A percentile compares a stretch with the other conserved stretches of the same genome.
phyloP scores from a whole-genome alignment of 2,329 filamentous ascomycete genomes.

The Sarocladium brachiariae region DNA sequence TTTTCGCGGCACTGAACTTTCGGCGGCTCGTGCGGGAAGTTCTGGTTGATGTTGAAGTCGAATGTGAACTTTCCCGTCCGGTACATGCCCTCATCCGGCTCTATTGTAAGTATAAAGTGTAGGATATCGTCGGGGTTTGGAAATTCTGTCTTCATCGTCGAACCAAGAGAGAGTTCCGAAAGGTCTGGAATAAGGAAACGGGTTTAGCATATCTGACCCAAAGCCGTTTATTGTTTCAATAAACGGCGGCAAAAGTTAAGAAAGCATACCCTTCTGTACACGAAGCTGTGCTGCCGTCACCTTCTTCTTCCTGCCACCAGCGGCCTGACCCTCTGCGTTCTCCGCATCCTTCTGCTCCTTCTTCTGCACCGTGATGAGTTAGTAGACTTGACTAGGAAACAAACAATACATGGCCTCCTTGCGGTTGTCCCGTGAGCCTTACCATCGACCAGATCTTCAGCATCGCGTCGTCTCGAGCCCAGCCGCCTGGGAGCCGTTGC shows the following conservation, averaged over 20 bases:
- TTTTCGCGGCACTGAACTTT: slow-evolving; percentile 97
- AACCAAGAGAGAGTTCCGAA: slow-evolving; percentile 70
- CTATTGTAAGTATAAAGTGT: slow-evolving; percentile 74
- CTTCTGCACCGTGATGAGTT: slow-evolving; percentile 50
- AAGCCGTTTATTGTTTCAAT: background rate
- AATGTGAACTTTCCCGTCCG: slow-evolving; percentile 83
- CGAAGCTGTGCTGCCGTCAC: slow-evolving; percentile 92
- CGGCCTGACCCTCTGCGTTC: slow-evolving; percentile 64
- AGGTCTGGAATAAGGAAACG: slow-evolving; percentile 50
- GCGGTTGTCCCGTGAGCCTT: too few relatives aligned
- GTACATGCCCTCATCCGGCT: slow-evolving; percentile 84
- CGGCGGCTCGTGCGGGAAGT: slow-evolving; percentile 94
- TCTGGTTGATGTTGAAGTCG: slow-evolving; percentile 85
- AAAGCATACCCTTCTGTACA: slow-evolving; percentile 76
- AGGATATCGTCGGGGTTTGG: slow-evolving; percentile 79
- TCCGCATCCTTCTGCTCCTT: slow-evolving; percentile 95
- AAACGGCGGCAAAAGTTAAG: background rate
- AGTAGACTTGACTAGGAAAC: background rate
- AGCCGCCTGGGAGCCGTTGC: slow-evolving; percentile 7
- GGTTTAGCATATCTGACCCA: background rate
- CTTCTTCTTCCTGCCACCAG: slow-evolving; percentile 90
- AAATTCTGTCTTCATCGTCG: slow-evolving; percentile 76
- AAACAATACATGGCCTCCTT: too few relatives aligned
- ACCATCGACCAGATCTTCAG: slow-evolving; percentile 99
- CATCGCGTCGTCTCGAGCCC: slow-evolving; percentile 53